phyloP scores from a whole-genome alignment of 306 rosid genomes.

The Quercus aquifolioides region DNA sequence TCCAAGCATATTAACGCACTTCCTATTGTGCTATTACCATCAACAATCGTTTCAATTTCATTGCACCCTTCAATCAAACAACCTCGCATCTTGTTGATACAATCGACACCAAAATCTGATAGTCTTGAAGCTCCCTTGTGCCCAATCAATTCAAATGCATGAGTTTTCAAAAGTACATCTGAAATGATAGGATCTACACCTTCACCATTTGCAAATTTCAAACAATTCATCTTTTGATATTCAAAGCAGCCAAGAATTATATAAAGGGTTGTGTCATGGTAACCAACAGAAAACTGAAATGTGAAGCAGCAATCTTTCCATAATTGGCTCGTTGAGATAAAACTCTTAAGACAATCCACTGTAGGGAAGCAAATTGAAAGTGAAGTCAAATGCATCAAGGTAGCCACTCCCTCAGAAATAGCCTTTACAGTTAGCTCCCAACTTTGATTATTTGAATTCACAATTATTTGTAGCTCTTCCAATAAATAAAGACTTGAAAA shows the following conservation, averaged over 20 bases:
- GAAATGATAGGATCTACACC: neutral
- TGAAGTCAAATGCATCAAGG: neutral
- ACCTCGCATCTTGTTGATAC: slow-evolving; percentile 12
- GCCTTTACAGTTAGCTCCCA: slow-evolving; percentile 3
- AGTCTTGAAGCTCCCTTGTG: slow-evolving; percentile 1
- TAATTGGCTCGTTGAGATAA: slow-evolving; percentile 5
- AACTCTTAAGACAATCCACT: neutral
- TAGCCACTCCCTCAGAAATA: slow-evolving; percentile 15
- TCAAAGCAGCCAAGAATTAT: slow-evolving; percentile 25
- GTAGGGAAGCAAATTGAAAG: slow-evolving; percentile 25
- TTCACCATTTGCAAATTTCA: slow-evolving; percentile 18
- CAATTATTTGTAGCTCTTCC: slow-evolving; percentile 30
- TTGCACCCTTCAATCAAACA: slow-evolving; percentile 16
- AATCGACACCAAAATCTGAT: slow-evolving; percentile 3
- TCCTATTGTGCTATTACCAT: neutral
- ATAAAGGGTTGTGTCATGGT: slow-evolving; percentile 4
- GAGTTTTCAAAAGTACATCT: slow-evolving; percentile 17
- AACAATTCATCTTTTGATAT: slow-evolving; percentile 6
- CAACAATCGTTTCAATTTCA: neutral
- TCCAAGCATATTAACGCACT: slow-evolving; percentile 22
- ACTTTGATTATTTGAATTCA: slow-evolving; percentile 16
- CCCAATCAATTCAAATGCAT: slow-evolving; percentile 25
- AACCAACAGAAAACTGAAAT: slow-evolving; percentile 27
- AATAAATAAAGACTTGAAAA: slow-evolving; percentile 16
- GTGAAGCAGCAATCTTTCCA: neutral